These are phyloP conservation scores for Fusarium chaquense DNA, from an alignment of 2,329 filamentous ascomycete species.

Conservation along the genomic window DNA sequence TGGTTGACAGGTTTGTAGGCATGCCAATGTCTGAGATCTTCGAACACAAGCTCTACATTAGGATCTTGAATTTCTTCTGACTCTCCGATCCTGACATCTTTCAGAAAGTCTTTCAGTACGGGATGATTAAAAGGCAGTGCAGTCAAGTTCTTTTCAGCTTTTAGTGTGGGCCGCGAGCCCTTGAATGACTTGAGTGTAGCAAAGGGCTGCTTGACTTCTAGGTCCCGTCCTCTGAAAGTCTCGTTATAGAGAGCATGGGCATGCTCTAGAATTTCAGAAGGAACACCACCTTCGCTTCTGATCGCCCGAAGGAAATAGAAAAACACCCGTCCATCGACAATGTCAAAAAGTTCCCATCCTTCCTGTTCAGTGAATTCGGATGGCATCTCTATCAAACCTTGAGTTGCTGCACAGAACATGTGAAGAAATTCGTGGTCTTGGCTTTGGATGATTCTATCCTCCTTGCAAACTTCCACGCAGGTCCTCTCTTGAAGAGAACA, in stretches of 20 bases:
- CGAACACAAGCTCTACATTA: constrained; percentile 54
- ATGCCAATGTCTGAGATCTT: constrained; percentile 71
- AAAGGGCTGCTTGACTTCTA: not conserved
- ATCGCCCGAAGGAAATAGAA: constrained; percentile 35
- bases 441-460: not conserved
- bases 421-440: constrained; percentile 24
- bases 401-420: constrained; percentile 5
- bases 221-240: not conserved
- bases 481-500: constrained; percentile 30
- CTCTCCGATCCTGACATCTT: constrained; percentile 55
- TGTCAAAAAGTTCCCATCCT: not conserved
- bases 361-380: not conserved
- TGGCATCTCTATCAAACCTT: not conserved
- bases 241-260: constrained; percentile 6
- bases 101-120: constrained; percentile 60
- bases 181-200: not conserved
- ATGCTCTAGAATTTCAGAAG: constrained; percentile 10
- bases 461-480: not conserved
- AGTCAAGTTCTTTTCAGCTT: constrained; percentile 19
- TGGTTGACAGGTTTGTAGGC: constrained; percentile 66
- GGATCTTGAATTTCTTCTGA: constrained; percentile 42
- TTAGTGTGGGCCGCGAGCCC: not conserved
- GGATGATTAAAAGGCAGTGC: constrained; percentile 63
- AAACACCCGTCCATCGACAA: constrained; percentile 43
- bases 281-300: not conserved